Percentiles rank a stretch among this genome's conserved stretches.
Evolutionary conservation across 257 asterid genomes (phyloP).

Genomic region (Solanum rostratum): DNA sequence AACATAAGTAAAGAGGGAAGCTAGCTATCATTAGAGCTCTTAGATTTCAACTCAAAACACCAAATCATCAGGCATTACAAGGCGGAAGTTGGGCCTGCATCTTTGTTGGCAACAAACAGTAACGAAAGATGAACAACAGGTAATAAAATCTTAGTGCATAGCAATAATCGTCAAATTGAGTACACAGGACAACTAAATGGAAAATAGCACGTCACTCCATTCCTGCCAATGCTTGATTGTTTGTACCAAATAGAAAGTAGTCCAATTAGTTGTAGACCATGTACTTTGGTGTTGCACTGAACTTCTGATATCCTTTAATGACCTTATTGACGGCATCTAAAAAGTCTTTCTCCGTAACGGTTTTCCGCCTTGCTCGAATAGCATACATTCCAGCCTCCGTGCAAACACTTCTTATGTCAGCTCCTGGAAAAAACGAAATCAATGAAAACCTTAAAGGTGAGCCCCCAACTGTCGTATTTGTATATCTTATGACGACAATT

Average conservation of each 20-base stretch:
- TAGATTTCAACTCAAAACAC: background rate
- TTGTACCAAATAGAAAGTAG: background rate
- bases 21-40: background rate
- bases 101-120: background rate
- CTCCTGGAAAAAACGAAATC: slow-evolving; percentile 36
- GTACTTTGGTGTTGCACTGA: slow-evolving; percentile 92
- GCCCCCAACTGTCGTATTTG: background rate
- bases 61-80: background rate
- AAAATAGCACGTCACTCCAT: background rate
- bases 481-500: background rate
- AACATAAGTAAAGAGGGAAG: background rate
- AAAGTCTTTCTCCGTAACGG: slow-evolving; percentile 90
- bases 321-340: slow-evolving; percentile 94
- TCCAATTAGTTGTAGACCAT: slow-evolving; percentile 69
- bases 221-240: background rate
- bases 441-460: background rate
- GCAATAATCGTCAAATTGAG: background rate
- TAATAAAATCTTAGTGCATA: background rate
- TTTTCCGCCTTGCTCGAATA: slow-evolving; percentile 82
- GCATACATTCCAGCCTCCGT: slow-evolving; percentile 98
- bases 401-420: slow-evolving; percentile 90
- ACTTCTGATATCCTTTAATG: slow-evolving; percentile 89
- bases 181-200: background rate
- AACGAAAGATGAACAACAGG: background rate
- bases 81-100: background rate